Conservation (phyloP, 345 rosid species). For the Eucalyptus marginata region DNA sequence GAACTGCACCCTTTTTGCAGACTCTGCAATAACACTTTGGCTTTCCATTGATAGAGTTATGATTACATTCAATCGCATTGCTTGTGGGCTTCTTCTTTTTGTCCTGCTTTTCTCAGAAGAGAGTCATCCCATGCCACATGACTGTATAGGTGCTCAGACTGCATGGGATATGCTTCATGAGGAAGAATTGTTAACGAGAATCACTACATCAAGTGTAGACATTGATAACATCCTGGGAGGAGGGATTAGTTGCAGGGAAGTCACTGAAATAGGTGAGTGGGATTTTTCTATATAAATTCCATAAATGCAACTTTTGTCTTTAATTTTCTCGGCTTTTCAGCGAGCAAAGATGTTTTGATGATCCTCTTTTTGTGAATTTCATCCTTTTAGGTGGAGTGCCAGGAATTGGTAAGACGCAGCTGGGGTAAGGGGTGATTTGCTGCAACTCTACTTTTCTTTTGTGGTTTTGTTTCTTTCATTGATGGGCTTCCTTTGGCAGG, state of each 20-base stretch:
- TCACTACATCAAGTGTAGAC: slow-evolving; percentile 78
- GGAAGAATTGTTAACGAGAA: slow-evolving; percentile 45
- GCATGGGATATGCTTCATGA: slow-evolving; percentile 94
- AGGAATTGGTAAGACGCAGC: slow-evolving; percentile 92
- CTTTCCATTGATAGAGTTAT: neutral
- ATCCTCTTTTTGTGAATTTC: neutral
- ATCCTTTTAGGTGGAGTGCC: slow-evolving; percentile 61
- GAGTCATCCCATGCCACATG: neutral
- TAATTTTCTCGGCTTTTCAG: neutral
- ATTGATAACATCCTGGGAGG: slow-evolving; percentile 79
- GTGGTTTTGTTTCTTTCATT: neutral
- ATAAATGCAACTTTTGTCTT: neutral
- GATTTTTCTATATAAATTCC: neutral
- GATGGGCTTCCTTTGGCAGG: slow-evolving; percentile 24
- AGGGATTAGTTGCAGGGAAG: slow-evolving; percentile 83
- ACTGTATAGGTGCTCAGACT: slow-evolving; percentile 51
- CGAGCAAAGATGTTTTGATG: neutral
- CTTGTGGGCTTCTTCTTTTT: neutral
- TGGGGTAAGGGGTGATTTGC: slow-evolving; percentile 42
- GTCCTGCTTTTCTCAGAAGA: neutral
- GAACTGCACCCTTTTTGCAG: neutral
- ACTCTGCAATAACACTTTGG: neutral
- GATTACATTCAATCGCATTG: neutral
- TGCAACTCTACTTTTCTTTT: neutral
- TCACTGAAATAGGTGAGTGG: slow-evolving; percentile 78